Evolutionary conservation across 2,329 filamentous ascomycete genomes (phyloP).

Genomic region (Proliferodiscus dingleyae): DNA sequence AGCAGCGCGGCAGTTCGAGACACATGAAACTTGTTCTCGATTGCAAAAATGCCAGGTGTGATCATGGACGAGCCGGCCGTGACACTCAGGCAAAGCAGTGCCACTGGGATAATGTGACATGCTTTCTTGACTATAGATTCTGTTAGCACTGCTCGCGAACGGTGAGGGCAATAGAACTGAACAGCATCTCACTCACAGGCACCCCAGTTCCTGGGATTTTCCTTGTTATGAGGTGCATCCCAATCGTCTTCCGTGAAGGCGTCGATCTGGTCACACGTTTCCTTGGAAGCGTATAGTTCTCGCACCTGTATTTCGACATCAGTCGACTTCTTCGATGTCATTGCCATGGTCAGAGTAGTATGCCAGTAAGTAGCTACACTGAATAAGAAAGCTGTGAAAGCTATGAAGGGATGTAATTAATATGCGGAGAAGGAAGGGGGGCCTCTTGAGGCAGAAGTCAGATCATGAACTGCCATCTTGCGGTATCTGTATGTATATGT

Average conservation of each 20-base stretch:
- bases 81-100: constrained; percentile 6
- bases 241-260: background rate
- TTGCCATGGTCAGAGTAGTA: background rate
- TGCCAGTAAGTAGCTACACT: too few relatives aligned
- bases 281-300: background rate
- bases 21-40: constrained; percentile 11
- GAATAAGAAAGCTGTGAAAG: too few relatives aligned
- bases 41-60: constrained; percentile 3
- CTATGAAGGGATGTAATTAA: too few relatives aligned
- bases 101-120: constrained; percentile 4
- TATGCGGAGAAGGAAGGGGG: too few relatives aligned
- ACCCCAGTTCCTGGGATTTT: background rate
- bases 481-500: too few relatives aligned
- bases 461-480: too few relatives aligned
- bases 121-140: constrained; percentile 2
- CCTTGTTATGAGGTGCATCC: background rate
- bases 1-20: constrained; percentile 34
- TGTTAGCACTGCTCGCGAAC: constrained; percentile 1
- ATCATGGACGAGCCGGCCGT: constrained; percentile 9
- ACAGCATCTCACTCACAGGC: background rate
- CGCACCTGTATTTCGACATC: background rate
- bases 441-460: too few relatives aligned
- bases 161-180: background rate
- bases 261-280: background rate
- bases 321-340: background rate